These are phyloP conservation scores for Pichia sp. DNA, from an alignment of 1,139 yeast genomes.

Conservation along the genomic window DNA sequence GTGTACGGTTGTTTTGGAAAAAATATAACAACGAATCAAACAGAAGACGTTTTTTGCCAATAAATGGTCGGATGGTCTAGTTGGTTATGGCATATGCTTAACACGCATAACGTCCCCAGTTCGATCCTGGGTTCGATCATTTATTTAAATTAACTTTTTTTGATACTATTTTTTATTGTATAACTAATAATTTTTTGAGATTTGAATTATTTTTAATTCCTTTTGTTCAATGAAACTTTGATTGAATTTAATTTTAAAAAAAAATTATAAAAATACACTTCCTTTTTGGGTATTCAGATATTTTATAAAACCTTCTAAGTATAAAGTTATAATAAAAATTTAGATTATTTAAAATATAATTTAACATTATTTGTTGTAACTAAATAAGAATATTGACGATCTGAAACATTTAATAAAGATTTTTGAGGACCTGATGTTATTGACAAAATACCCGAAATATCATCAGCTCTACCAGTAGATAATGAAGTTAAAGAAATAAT, in stretches of 20 bases:
- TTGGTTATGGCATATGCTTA: conserved; percentile 99
- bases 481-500: conserved; percentile 56
- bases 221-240: too few species aligned
- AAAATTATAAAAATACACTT: not conserved
- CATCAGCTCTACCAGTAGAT: conserved; percentile 76
- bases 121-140: conserved; percentile 99
- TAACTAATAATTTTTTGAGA: not conserved
- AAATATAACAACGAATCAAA: too few species aligned
- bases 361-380: conserved; percentile 11
- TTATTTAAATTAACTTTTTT: conserved; percentile 15
- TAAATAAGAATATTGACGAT: conserved; percentile 10
- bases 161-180: not conserved
- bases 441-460: conserved; percentile 66
- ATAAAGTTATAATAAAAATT: not conserved
- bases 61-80: conserved; percentile 72
- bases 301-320: not conserved
- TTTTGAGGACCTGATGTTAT: conserved; percentile 27
- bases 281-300: not conserved
- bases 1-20: too few species aligned
- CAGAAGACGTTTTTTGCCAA: not conserved
- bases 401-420: not conserved
- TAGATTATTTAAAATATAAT: conserved; percentile 9
- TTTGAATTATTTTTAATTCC: too few species aligned
- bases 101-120: conserved; percentile 99
- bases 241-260: too few species aligned